Base-by-base conservation (phyloP, 805 yeast species). In the Lipomyces oligophaga region DNA sequence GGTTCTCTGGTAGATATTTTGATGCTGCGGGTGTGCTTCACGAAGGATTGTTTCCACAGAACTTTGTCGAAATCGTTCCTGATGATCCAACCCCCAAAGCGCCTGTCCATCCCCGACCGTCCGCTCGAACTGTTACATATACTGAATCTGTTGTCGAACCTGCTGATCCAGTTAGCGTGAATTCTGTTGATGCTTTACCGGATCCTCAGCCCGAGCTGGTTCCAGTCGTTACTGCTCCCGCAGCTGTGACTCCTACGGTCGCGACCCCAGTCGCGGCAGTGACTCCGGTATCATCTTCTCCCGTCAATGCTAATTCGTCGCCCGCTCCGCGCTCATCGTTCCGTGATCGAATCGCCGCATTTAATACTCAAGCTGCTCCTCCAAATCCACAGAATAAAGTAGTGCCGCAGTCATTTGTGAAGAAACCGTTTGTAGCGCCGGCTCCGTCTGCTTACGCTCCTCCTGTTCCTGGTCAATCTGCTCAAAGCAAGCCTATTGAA, bases 21-120 rank as follows among this genome's bases (percentile, higher is more conserved):
- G 75, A 69, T 49, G 68, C 69, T 26, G 34, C 45, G 16, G 85
- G 85, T 4, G 60, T 53, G 7, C 34, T 57, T 21, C 66, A 68
- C 36, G 66, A 76, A 18, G 98, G 98, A 5, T 81, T 89, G 69
- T 93, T 93, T 59, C 98, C 98, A 3, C 78, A 76, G 62, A 80
- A 79, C 60, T 90, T 86, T 68, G 97, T 90, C 4, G 78, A 77
- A 40, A 40, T 50, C 13, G 40, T 60, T 11, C 26, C 20, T 13
- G 57, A 52, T 30, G 49, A 50, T n/a, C 52, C 49, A 13, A 33
- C 43, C 15, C 55, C 56, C 7, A 38, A 42, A 34, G 40, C 41
- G 11, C 56, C 56, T 19, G 15, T 44, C 18, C 56, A 49, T 38
- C 51, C 55, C 18, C 41, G 47, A 19, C 37, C 47, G 28, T 8